These are phyloP conservation scores for Colletotrichum caudatum DNA, from an alignment of 2,329 filamentous ascomycete species.

Conservation along the genomic window DNA sequence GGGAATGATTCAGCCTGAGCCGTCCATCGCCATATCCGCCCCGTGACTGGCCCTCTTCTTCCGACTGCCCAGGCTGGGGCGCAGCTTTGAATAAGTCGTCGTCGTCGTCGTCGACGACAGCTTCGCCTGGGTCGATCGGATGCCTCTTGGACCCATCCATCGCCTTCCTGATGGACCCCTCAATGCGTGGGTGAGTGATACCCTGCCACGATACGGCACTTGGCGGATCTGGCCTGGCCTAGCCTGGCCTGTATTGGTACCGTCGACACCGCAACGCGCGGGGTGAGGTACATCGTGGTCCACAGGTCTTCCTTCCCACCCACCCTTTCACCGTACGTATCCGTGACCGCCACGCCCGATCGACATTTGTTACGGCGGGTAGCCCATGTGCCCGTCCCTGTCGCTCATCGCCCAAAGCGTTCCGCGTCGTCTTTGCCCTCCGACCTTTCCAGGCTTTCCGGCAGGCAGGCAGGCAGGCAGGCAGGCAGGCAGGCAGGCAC, in stretches of 20 bases:
- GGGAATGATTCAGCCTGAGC: slow-evolving; percentile 31
- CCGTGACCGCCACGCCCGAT: slow-evolving; percentile 32
- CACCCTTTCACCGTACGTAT: slow-evolving; percentile 34
- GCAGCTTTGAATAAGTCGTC: slow-evolving; percentile 27
- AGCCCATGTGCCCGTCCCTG: slow-evolving; percentile 38
- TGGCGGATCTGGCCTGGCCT: slow-evolving; percentile 14
- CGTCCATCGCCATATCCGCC: slow-evolving; percentile 25
- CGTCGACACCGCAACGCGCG: slow-evolving; percentile 6
- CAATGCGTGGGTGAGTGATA: slow-evolving; percentile 5
- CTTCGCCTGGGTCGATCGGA: slow-evolving; percentile 16
- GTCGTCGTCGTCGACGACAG: slow-evolving; percentile 9
- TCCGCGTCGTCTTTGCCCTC: slow-evolving; percentile 1
- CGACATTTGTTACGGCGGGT: slow-evolving; percentile 24
- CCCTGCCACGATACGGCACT: slow-evolving; percentile 7
- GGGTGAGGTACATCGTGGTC: slow-evolving; percentile 12
- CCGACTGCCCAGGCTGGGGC: slow-evolving; percentile 2
- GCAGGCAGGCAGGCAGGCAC: background rate
- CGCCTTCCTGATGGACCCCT: background rate
- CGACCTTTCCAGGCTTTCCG: slow-evolving; percentile 14
- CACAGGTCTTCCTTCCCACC: background rate
- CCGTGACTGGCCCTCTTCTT: background rate
- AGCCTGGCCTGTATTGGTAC: background rate
- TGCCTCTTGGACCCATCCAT: slow-evolving; percentile 1
- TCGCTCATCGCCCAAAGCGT: slow-evolving; percentile 38
- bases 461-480: background rate